These are phyloP conservation scores for Silene conica DNA, from an alignment of 148 eudicot species.

Conservation along the genomic window DNA sequence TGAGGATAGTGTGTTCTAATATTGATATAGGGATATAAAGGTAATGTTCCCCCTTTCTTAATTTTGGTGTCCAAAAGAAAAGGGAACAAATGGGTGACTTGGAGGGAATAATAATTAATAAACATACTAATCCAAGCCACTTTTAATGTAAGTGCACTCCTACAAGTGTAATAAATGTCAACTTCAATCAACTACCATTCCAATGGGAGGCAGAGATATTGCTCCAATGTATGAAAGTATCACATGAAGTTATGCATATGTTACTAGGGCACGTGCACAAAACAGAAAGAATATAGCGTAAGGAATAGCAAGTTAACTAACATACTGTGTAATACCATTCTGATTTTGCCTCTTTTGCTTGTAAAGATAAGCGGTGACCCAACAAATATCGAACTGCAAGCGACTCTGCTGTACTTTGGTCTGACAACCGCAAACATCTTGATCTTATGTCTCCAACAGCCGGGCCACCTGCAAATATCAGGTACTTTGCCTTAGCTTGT, in stretches of 20 bases:
- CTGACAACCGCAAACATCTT: constrained; percentile 92
- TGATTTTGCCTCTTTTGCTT: constrained; percentile 64
- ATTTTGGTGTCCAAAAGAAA: too few species aligned
- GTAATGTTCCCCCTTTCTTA: too few species aligned
- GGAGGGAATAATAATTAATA: background rate
- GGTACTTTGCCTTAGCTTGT: background rate
- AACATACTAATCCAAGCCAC: background rate
- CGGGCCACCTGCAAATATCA: constrained; percentile 68
- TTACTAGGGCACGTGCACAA: background rate
- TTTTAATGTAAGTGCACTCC: background rate
- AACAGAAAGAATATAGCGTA: background rate
- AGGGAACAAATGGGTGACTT: too few species aligned
- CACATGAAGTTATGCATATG: constrained; percentile 2
- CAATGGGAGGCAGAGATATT: background rate
- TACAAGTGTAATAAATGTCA: background rate
- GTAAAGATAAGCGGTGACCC: constrained; percentile 83
- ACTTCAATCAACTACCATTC: background rate
- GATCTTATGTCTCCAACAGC: constrained; percentile 99
- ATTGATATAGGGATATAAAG: too few species aligned
- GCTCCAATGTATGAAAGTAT: background rate
- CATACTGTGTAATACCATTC: constrained; percentile 56
- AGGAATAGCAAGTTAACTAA: constrained; percentile 20
- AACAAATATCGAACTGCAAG: constrained; percentile 80
- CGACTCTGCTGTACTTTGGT: constrained; percentile 84
- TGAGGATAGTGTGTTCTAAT: too few species aligned